Evolutionary conservation across 192 early-diverging fungal genomes (phyloP).

Genomic region (Geranomyces michiganensis): DNA sequence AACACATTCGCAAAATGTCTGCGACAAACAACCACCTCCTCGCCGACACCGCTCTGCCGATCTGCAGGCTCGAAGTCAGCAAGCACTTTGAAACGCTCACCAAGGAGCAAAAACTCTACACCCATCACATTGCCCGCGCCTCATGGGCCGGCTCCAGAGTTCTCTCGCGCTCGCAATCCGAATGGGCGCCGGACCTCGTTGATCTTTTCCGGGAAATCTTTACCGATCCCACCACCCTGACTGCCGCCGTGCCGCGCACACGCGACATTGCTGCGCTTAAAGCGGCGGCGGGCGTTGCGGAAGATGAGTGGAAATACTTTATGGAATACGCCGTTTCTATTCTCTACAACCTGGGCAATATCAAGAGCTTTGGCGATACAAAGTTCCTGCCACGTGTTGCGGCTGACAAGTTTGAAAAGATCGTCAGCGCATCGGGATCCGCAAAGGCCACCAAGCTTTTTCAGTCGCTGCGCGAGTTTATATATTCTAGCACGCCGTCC

Average conservation of each 20-base stretch:
- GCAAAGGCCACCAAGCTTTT: conserved; percentile 37
- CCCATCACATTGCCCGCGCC: conserved; percentile 57
- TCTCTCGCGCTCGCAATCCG: conserved; percentile 40
- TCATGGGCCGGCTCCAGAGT: conserved; percentile 57
- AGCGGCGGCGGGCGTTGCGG: conserved; percentile 36
- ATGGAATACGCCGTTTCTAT: conserved; percentile 55
- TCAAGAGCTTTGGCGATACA: conserved; percentile 66
- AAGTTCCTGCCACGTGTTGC: conserved; percentile 61
- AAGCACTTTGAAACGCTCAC: conserved; percentile 54
- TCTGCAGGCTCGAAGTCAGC: conserved; percentile 53
- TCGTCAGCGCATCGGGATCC: conserved; percentile 45
- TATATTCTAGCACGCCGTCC: conserved; percentile 48
- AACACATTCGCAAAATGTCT: too few species aligned
- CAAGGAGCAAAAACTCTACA: conserved; percentile 53
- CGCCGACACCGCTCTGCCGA: conserved; percentile 50
- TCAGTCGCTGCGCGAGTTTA: conserved; percentile 26
- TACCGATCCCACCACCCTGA: conserved; percentile 20
- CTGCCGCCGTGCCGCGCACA: conserved; percentile 11
- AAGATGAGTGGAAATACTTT: conserved; percentile 55
- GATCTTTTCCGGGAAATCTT: conserved; percentile 52
- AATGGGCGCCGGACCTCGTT: conserved; percentile 29
- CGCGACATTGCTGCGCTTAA: conserved; percentile 27
- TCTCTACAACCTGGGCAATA: conserved; percentile 56
- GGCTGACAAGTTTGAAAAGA: conserved; percentile 43
- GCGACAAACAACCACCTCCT: conserved; percentile 32